Base-by-base conservation (phyloP, 208 protist genomes). In the Balamuthia mandrillaris region DNA sequence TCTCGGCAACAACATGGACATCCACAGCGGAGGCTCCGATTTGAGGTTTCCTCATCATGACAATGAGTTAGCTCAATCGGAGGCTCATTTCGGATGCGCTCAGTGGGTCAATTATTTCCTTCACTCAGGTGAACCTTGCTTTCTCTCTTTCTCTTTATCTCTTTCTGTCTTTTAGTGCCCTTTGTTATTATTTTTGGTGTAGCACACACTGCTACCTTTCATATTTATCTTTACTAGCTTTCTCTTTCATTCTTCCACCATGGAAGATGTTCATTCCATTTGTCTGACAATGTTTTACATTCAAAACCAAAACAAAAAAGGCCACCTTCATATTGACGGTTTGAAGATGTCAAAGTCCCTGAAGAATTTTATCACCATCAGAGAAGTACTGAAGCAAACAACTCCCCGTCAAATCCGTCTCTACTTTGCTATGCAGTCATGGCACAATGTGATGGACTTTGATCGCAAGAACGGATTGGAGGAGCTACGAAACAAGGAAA, bases 1-100 rank as follows among this genome's bases (percentile, higher is more conserved):
- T 4, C 86, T 98, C 10, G 96, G 96, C 47, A 79, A 88, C 29
- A 95, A 95, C 60, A 94, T 99, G 66, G 97, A 99, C 91, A 96
- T 99, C 84, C 98, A 99, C 91, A 91, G 88, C 58, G 98, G 98
- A 52, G 98, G 97, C 27, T 95, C 93, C 63, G 98, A 99, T 88
- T 90, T 99, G 12, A 96, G 97, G 86, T 99, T 99, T 86, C 98
- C 98, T 10, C 98, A 99, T 91, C 98, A 99, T 91, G 98, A 99
- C 82, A 99, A 99, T 87, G 98, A 99, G 92, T 92, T 99, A 33
- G 97, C 97, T 39, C 98, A 99, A 91, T 94, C 93, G 65, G 97
- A 98, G 90, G 96, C 93, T 7, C 88, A 86, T 82, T 91, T 81
- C 31, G 86, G 91, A 31, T 90, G 92, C 86, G 61, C 93, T 44